Evolutionary conservation across 2,329 filamentous ascomycete species (phyloP).

Genomic region (Aspergillus neoniger): DNA sequence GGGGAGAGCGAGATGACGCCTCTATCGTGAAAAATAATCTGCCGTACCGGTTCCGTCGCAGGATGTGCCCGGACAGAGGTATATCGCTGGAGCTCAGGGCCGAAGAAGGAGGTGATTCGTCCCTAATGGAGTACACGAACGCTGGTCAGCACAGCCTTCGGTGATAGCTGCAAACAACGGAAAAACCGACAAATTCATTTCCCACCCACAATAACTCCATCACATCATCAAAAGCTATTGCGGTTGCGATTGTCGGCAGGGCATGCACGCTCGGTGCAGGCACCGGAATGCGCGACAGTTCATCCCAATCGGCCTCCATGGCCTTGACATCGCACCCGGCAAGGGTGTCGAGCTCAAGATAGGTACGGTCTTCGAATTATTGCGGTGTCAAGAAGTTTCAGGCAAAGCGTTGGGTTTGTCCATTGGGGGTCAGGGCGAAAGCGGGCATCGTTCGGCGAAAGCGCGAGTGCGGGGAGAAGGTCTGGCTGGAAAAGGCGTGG

Average conservation of each 20-base stretch:
- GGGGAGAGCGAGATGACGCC: conserved; percentile 84
- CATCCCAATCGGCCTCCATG: conserved; percentile 53
- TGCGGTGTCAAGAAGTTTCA: not conserved
- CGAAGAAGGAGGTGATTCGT: conserved; percentile 83
- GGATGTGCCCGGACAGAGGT: conserved; percentile 84
- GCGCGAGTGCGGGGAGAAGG: conserved; percentile 41
- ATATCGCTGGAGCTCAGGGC: conserved; percentile 81
- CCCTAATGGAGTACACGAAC: conserved; percentile 59
- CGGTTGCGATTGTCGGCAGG: conserved; percentile 70
- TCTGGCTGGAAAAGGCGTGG: conserved; percentile 19
- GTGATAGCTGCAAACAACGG: not conserved
- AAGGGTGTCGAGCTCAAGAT: conserved; percentile 3
- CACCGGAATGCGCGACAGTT: conserved; percentile 81
- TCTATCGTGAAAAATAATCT: conserved; percentile 87
- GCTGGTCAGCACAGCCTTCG: conserved; percentile 2
- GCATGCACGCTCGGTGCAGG: conserved; percentile 73
- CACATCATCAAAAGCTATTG: conserved; percentile 82
- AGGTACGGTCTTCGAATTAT: conserved; percentile 3
- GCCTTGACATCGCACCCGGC: conserved; percentile 24
- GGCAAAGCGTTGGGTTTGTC: conserved; percentile 28
- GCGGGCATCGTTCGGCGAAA: conserved; percentile 37
- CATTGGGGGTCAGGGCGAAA: conserved; percentile 34
- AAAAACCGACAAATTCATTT: conserved; percentile 74
- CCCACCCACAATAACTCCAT: conserved; percentile 93
- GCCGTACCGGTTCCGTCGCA: conserved; percentile 72